Percentiles rank a stretch among this genome's conserved stretches.
phyloP scores from a whole-genome alignment of 306 rosid species.

The Abrus pulchellus region DNA sequence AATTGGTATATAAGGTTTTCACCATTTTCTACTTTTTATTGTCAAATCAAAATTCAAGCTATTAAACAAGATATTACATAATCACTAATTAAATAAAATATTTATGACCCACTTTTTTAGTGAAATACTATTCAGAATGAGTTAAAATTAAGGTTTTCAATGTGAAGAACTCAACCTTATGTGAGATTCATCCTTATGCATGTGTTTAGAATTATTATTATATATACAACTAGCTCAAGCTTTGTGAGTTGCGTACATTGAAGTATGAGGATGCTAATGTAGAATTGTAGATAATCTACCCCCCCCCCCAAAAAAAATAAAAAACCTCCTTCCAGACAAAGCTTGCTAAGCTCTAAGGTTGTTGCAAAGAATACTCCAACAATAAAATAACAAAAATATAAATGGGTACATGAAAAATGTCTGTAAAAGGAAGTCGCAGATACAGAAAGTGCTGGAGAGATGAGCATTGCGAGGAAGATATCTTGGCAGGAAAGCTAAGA shows the following conservation, averaged over 20 bases:
- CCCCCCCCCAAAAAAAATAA: background rate
- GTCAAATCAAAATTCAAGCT: slow-evolving; percentile 24
- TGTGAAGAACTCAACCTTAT: background rate
- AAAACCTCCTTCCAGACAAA: background rate
- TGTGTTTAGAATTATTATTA: background rate
- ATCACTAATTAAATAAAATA: slow-evolving; percentile 1
- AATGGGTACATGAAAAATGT: background rate
- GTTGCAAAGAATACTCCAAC: background rate
- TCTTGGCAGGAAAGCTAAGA: background rate
- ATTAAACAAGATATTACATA: background rate
- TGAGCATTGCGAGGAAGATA: background rate
- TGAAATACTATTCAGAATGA: background rate
- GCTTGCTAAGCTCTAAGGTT: background rate
- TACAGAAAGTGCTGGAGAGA: background rate
- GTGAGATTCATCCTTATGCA: background rate
- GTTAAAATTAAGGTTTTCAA: slow-evolving; percentile 33
- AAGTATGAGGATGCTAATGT: slow-evolving; percentile 14
- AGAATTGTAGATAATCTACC: background rate
- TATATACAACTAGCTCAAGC: background rate
- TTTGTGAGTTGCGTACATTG: background rate
- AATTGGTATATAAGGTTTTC: slow-evolving; percentile 27
- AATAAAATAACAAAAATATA: background rate
- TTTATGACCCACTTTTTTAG: background rate
- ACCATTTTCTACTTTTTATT: slow-evolving; percentile 18
- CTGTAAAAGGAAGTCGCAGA: background rate